Percentiles rank a stretch among this genome's conserved stretches.
These are phyloP conservation scores for Protomyces inundatus DNA, from an alignment of 1,139 yeast genomes.

Conservation along the genomic window DNA sequence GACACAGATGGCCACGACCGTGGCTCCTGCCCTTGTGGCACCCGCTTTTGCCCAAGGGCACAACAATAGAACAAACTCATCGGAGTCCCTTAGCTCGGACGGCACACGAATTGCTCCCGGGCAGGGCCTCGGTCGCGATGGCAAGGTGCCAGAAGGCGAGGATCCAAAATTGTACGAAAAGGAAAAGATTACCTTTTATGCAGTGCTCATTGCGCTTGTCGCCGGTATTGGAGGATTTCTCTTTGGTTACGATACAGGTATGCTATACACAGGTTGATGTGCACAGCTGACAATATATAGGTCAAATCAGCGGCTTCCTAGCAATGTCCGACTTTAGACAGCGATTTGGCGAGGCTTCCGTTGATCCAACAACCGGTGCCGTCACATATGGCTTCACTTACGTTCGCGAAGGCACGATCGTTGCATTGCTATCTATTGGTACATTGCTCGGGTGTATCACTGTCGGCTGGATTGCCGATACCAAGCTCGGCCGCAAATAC, in stretches of 20 bases:
- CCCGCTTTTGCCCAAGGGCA: not conserved
- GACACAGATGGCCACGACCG: not conserved
- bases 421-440: constrained; percentile 52
- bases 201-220: constrained; percentile 4
- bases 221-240: constrained; percentile 33
- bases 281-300: constrained; percentile 52
- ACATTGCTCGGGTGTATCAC: constrained; percentile 50
- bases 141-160: not conserved
- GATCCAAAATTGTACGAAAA: not conserved
- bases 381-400: constrained; percentile 31
- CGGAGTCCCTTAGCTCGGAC: not conserved
- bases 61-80: not conserved
- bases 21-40: not conserved
- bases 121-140: not conserved
- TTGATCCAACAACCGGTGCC: constrained; percentile 27
- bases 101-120: not conserved
- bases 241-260: constrained; percentile 36
- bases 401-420: constrained; percentile 48
- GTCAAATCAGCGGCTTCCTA: constrained; percentile 72
- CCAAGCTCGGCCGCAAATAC: constrained; percentile 47
- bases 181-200: not conserved
- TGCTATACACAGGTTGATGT: constrained; percentile 42
- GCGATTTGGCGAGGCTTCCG: constrained; percentile 46
- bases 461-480: constrained; percentile 49
- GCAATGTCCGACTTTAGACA: constrained; percentile 59